Evolutionary conservation across 1,139 yeast species (phyloP), one percentile per base, ranked within the genome.

Genomic region (Kodamaea derodonti): DNA sequence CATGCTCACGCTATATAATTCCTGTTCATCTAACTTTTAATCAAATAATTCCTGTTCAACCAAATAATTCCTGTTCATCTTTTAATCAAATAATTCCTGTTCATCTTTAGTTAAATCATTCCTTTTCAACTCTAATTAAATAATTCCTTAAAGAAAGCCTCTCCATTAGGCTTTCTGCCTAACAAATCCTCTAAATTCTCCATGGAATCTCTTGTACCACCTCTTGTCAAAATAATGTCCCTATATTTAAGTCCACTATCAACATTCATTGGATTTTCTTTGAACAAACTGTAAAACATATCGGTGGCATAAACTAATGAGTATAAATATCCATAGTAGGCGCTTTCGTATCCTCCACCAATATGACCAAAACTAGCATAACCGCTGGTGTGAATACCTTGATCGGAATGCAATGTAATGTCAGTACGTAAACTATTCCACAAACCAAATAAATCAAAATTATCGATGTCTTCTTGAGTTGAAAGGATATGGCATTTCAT

Each of bases 321-420:
- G 80, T 87, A 86, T 61, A 85, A 62, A 57, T 86, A 86, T 3
- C 95, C 95, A 51, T 85, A 86, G 61, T 86, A 86, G 3, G 95
- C 94, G 15, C 92, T 78, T 43, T 83, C 88, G 53, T 86, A 86
- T 5, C 95, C 94, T 31, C 86, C 88, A 60, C 83, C 81, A 60
- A 86, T 70, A 52, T 86, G 95, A 4, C 87, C 90, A 56, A 86
- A 85, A 1, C 90, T 78, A 24, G 82, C 78, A 56, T 75, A 84
- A 2, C 94, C 95, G 39, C 70, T 76, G 7, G 83, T 75, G 18
- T 61, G 51, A 20, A 60, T 61, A 25, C 72, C 78, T 25, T 78
- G 87, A 39, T 72, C 71, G 22, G 75, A 67, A 29, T 83, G 63
- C 36, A 80, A 58, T 4, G 83, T 69, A 24, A 83, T 67, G 11